Base-by-base conservation (phyloP, 495 filamentous ascomycete species). In the Apodospora peruviana region DNA sequence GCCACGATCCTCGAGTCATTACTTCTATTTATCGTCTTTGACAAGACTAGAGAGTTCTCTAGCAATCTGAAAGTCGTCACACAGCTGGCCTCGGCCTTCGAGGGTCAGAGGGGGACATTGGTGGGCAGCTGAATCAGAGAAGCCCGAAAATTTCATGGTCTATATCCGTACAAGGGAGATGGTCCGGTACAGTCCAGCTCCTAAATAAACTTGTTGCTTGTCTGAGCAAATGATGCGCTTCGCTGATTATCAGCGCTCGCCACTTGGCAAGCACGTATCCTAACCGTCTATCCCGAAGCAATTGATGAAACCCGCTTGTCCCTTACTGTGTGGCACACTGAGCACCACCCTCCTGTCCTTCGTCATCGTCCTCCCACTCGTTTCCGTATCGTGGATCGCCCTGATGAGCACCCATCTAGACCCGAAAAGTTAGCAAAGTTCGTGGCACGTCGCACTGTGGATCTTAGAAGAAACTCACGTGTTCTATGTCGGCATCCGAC, bases 261-360 rank as follows among this genome's bases (percentile, higher is more conserved):
- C 10, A 5, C 16, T 11, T 5, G 14, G 39, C 39, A 18, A 21
- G 18, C 7, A 21, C 39, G 5, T 8, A 22, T 17, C n/a, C 32
- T 25, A n/a, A 41, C n/a, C 7, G 19, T 47, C 29, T 38, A 23
- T 23, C 14, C 34, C 44, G 14, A 36, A 37, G 42, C 12, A 34
- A 12, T 17, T 14, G 42, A 20, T 35, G 19, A 45, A 34, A 20
- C 4, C n/a, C 11, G 12, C 3, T 21, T 21, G 43, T 37, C 50
- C 51, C 57, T 79, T 84, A 97, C 75, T 96, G 90, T 59, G 89
- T 80, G 44, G 88, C 78, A 66, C 91, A 97, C 70, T 97, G 91
- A 29, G 83, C 68, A 36, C 66, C 63, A 35, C 69, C 76, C 10
- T 67, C 74, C 1, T 60, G 65, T 16, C 72, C 73, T 3, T 73